phyloP scores from a whole-genome alignment of 2,329 filamentous ascomycete species.

The Chrysoporthe cubensis region DNA sequence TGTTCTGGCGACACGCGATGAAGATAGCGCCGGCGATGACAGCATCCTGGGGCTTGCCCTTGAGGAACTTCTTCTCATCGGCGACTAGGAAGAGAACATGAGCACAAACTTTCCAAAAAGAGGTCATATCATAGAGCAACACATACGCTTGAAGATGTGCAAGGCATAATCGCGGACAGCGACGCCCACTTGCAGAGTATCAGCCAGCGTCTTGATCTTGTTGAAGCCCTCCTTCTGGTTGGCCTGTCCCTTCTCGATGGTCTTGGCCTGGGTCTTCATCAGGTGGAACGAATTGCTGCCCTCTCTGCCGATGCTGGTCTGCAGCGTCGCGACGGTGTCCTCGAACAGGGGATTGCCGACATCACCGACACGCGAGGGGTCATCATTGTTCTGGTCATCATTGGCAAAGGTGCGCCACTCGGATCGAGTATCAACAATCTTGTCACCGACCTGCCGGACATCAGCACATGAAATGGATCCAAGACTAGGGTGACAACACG shows the following conservation, averaged over 20 bases:
- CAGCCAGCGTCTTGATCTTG: slow-evolving; percentile 85
- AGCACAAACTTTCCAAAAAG: background rate
- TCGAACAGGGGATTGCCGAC: slow-evolving; percentile 88
- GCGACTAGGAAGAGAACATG: slow-evolving; percentile 52
- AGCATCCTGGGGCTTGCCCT: slow-evolving; percentile 91
- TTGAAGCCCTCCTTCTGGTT: slow-evolving; percentile 74
- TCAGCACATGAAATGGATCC: background rate
- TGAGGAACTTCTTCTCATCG: slow-evolving; percentile 90
- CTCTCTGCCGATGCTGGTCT: slow-evolving; percentile 86
- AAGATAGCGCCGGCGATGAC: slow-evolving; percentile 97
- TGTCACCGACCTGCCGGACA: slow-evolving; percentile 65
- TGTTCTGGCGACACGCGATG: slow-evolving; percentile 90
- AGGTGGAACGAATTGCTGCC: slow-evolving; percentile 73
- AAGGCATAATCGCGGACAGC: slow-evolving; percentile 88
- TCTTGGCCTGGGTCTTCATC: slow-evolving; percentile 75
- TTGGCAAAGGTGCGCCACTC: slow-evolving; percentile 99
- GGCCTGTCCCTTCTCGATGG: slow-evolving; percentile 39
- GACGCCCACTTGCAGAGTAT: slow-evolving; percentile 79
- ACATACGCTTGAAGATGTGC: slow-evolving; percentile 79
- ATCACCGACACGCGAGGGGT: slow-evolving; percentile 97
- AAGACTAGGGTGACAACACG: background rate
- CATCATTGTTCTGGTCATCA: slow-evolving; percentile 94
- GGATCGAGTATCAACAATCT: slow-evolving; percentile 92
- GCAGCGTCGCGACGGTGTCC: slow-evolving; percentile 69
- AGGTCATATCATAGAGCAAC: background rate